phyloP scores from a whole-genome alignment of 2,329 filamentous ascomycete genomes.

The Fusarium austroafricanum region DNA sequence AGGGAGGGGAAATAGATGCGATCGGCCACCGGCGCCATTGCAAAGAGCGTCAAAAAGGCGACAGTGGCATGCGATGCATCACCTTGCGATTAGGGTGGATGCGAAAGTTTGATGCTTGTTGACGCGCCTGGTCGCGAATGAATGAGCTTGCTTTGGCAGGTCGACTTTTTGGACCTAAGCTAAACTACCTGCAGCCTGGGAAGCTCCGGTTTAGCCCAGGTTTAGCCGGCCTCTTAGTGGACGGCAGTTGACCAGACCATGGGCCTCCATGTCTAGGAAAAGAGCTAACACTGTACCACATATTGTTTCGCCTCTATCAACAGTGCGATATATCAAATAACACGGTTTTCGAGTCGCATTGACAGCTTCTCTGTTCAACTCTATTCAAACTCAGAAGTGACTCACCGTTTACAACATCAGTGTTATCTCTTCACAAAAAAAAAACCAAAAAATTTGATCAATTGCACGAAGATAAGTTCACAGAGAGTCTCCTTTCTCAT shows the following conservation, averaged over 20 bases:
- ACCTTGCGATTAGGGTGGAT: conserved; percentile 46
- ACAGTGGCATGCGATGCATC: conserved; percentile 55
- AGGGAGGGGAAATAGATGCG: conserved; percentile 84
- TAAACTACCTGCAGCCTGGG: conserved; percentile 31
- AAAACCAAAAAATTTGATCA: background rate
- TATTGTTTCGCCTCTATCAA: background rate
- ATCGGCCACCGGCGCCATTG: conserved; percentile 78
- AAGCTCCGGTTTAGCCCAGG: conserved; percentile 44
- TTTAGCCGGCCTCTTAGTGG: conserved; percentile 42
- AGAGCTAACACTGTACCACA: conserved; percentile 30
- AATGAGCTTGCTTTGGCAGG: conserved; percentile 48
- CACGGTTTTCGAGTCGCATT: conserved; percentile 22
- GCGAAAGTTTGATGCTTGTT: conserved; percentile 46
- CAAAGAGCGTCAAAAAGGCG: conserved; percentile 63
- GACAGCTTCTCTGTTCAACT: conserved; percentile 36
- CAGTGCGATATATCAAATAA: conserved; percentile 2
- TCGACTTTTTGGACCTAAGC: conserved; percentile 46
- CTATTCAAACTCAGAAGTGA: conserved; percentile 24
- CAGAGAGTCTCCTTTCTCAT: background rate
- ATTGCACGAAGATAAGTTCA: conserved; percentile 1
- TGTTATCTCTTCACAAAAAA: conserved; percentile 8
- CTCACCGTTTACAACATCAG: conserved; percentile 38
- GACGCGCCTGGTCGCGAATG: conserved; percentile 50
- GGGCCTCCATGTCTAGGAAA: conserved; percentile 22
- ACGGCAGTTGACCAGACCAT: conserved; percentile 37